Conservation (phyloP, 495 filamentous ascomycete species). For the Bryoglossum gracile region DNA sequence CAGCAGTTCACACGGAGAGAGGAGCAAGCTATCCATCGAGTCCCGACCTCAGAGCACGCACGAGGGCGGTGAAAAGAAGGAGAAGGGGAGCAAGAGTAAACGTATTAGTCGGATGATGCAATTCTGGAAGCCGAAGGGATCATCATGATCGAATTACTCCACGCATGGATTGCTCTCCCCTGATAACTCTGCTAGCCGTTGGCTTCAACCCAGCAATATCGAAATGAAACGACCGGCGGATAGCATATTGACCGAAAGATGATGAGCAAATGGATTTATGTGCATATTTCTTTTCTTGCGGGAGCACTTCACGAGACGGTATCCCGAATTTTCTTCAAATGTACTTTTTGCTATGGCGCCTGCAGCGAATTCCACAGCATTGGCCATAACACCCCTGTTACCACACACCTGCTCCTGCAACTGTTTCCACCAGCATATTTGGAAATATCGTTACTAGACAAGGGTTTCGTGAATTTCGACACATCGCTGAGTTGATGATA, state of each 20-base stretch:
- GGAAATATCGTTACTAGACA: conserved; percentile 13
- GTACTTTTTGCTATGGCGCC: conserved; percentile 11
- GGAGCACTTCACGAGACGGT: background rate
- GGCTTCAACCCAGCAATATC: background rate
- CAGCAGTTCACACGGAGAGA: conserved; percentile 67
- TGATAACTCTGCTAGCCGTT: background rate
- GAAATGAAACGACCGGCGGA: background rate
- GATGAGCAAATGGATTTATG: conserved; percentile 22
- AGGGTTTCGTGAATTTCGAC: conserved; percentile 6
- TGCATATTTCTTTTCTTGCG: conserved; percentile 19
- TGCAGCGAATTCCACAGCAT: conserved; percentile 23
- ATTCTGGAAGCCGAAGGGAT: conserved; percentile 48
- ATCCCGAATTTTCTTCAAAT: conserved; percentile 6
- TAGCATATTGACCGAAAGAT: conserved; percentile 15
- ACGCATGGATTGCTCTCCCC: background rate
- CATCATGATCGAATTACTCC: background rate
- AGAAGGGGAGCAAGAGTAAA: conserved; percentile 62
- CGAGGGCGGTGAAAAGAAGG: conserved; percentile 49
- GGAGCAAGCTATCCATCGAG: conserved; percentile 75
- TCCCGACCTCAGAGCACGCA: conserved; percentile 46
- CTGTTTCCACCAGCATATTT: conserved; percentile 14
- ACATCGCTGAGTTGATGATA: conserved; percentile 23
- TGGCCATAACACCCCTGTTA: conserved; percentile 1
- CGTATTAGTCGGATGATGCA: conserved; percentile 75
- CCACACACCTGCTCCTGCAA: background rate